Evolutionary conservation across 352 stramenopile species (phyloP).

Genomic region (Phytophthora hybrid): DNA sequence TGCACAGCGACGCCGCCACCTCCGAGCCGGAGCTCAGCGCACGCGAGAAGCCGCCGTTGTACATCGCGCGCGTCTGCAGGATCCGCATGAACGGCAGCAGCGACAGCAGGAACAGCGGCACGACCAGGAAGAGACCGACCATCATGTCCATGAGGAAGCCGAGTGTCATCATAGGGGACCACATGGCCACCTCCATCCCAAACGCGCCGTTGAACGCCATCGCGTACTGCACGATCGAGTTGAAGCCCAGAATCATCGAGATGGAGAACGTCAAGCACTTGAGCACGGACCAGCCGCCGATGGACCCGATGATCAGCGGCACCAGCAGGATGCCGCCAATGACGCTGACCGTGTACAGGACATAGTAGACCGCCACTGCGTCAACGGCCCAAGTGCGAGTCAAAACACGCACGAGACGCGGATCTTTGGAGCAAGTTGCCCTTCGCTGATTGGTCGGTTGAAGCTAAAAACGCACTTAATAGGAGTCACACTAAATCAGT

Average conservation of each 20-base stretch:
- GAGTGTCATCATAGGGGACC: conserved; percentile 72
- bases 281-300: conserved; percentile 63
- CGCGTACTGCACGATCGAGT: conserved; percentile 75
- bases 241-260: conserved; percentile 75
- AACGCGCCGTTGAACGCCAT: conserved; percentile 74
- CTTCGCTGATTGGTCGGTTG: too few species aligned
- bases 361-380: too few species aligned
- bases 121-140: conserved; percentile 79
- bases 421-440: too few species aligned
- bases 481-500: too few species aligned
- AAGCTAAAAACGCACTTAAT: too few species aligned
- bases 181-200: conserved; percentile 72
- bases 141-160: conserved; percentile 91
- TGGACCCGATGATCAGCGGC: conserved; percentile 63
- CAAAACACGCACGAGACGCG: too few species aligned
- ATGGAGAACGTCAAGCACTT: conserved; percentile 79
- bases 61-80: conserved; percentile 88
- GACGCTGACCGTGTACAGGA: conserved; percentile 79
- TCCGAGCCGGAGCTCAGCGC: conserved; percentile 81
- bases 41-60: conserved; percentile 87
- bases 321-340: conserved; percentile 65
- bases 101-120: conserved; percentile 80
- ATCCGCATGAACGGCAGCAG: conserved; percentile 89
- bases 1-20: conserved; percentile 82
- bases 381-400: too few species aligned